Conservation (phyloP, 345 rosid species). For the Arabidopsis suecica region DNA sequence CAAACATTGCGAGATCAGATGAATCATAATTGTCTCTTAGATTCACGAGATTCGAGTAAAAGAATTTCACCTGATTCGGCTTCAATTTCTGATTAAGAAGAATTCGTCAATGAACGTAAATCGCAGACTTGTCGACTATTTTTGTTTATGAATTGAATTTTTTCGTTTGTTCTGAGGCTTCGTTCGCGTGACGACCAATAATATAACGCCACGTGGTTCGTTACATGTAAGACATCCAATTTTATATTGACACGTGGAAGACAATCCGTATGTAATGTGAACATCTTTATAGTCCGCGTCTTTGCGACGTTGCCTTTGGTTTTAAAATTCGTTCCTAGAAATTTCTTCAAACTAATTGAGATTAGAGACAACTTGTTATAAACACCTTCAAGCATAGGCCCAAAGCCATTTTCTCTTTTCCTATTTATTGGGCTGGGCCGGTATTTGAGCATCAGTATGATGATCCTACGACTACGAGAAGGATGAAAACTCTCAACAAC, state of each 20-base stretch:
- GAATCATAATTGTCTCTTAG: not conserved
- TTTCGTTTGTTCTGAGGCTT: not conserved
- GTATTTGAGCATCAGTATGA: not conserved
- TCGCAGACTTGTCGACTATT: not conserved
- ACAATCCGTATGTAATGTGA: not conserved
- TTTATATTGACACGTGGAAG: not conserved
- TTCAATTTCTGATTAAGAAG: not conserved
- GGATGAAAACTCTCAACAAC: not conserved
- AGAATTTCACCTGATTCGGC: constrained; percentile 21
- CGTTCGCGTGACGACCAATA: not conserved
- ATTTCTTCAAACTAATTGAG: not conserved
- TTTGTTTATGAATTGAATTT: constrained; percentile 20
- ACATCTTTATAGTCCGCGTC: constrained; percentile 13
- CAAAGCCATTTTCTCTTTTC: not conserved
- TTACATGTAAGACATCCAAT: not conserved
- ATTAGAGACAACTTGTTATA: not conserved
- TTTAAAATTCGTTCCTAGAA: not conserved
- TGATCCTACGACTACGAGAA: not conserved
- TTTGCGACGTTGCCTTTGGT: not conserved
- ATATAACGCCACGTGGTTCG: not conserved
- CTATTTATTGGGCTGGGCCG: not conserved
- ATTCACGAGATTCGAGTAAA: not conserved
- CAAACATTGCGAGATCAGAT: constrained; percentile 1
- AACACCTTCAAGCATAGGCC: not conserved
- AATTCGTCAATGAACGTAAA: not conserved